Conservation (phyloP, 2,329 filamentous ascomycete species). For the Neopestalotiopsis rosae region DNA sequence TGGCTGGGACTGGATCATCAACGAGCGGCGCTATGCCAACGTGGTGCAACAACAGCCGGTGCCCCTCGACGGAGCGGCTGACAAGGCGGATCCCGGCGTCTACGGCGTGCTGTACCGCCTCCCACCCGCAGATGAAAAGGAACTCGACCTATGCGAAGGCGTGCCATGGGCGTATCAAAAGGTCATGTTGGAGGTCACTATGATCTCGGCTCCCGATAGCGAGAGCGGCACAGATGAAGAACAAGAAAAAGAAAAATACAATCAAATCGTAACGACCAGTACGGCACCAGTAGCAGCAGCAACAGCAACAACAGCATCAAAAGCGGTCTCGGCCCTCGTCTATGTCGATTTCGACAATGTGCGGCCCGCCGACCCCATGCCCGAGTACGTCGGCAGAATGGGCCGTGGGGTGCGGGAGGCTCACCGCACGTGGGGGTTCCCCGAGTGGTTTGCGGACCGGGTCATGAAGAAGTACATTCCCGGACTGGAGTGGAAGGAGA, state of each 20-base stretch:
- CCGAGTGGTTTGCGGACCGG: conserved; percentile 56
- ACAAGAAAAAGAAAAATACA: background rate
- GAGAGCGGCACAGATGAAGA: conserved; percentile 24
- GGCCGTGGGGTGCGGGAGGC: conserved; percentile 68
- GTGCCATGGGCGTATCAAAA: conserved; percentile 69
- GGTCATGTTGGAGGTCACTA: conserved; percentile 43
- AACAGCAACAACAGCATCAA: conserved; percentile 9
- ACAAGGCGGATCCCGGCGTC: conserved; percentile 43
- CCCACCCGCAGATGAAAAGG: conserved; percentile 51
- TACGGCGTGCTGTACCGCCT: conserved; percentile 65
- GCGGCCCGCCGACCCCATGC: conserved; percentile 45
- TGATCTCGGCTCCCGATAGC: background rate
- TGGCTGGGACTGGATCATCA: conserved; percentile 70
- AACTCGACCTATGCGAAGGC: conserved; percentile 64
- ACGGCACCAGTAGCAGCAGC: background rate
- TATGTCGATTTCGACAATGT: conserved; percentile 60
- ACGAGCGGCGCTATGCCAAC: conserved; percentile 71
- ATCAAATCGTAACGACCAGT: conserved; percentile 9
- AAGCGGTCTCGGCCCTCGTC: conserved; percentile 51
- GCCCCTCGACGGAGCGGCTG: background rate
- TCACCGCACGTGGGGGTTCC: conserved; percentile 55
- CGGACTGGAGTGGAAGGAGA: background rate
- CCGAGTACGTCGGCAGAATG: conserved; percentile 69
- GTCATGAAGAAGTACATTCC: conserved; percentile 56
- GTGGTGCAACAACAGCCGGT: conserved; percentile 44